phyloP scores from a whole-genome alignment of 495 filamentous ascomycete genomes.

The Daldinia concentrica region DNA sequence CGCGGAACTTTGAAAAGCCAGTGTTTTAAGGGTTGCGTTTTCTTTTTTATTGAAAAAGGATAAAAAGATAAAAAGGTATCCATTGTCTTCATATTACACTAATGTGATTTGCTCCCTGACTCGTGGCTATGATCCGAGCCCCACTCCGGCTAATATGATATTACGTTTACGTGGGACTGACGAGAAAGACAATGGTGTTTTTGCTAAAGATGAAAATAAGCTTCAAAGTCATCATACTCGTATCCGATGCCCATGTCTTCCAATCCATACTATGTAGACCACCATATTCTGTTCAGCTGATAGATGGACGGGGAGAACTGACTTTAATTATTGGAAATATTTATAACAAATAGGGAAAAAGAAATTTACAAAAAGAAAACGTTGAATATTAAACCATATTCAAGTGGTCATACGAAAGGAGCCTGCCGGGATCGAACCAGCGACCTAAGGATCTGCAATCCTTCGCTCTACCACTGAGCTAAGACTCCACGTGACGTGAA shows the following conservation, averaged over 20 bases:
- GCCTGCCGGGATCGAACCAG: slow-evolving; percentile 10
- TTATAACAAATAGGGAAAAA: background rate
- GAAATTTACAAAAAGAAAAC: background rate
- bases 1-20: no score
- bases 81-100: background rate
- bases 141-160: background rate
- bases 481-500: background rate
- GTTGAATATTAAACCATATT: background rate
- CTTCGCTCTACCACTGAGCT: slow-evolving; percentile 12
- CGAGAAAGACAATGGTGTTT: background rate
- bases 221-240: no score
- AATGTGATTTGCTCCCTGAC: background rate
- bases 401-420: background rate
- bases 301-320: background rate
- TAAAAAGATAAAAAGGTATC: no score
- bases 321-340: background rate
- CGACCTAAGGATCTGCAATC: slow-evolving; percentile 12
- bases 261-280: no score
- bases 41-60: no score
- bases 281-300: no score
- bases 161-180: background rate
- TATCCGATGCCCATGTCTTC: no score
- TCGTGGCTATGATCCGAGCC: background rate
- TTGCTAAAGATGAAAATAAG: no score
- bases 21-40: no score